Evolutionary conservation across 768 basidiomycete genomes (phyloP).

Genomic region (Suillus paluster): DNA sequence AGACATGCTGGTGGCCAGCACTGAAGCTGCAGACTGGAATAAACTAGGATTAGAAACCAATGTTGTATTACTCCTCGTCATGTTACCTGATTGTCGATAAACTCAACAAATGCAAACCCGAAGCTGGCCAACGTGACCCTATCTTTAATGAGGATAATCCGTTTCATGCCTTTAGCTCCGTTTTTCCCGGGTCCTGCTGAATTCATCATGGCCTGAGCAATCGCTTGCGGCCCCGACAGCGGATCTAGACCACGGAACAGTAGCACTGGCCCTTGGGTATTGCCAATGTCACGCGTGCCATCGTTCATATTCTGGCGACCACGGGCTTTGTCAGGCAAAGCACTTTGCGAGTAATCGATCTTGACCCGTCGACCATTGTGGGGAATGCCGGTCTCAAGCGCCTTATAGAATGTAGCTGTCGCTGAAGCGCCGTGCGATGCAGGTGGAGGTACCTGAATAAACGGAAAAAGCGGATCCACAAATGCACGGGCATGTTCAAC

Average conservation of each 20-base stretch:
- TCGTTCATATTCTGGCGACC: constrained; percentile 78
- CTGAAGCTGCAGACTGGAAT: constrained; percentile 75
- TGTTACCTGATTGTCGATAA: constrained; percentile 78
- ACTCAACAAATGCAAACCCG: constrained; percentile 95
- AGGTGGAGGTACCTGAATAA: constrained; percentile 90
- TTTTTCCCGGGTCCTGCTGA: constrained; percentile 80
- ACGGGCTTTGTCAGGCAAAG: constrained; percentile 69
- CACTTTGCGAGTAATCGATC: constrained; percentile 94
- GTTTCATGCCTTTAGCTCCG: constrained; percentile 84
- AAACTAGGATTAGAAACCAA: constrained; percentile 15
- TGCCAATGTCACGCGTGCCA: constrained; percentile 95
- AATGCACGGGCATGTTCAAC: constrained; percentile 89
- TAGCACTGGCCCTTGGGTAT: constrained; percentile 78
- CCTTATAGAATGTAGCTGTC: constrained; percentile 71
- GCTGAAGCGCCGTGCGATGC: constrained; percentile 86
- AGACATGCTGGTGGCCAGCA: constrained; percentile 87
- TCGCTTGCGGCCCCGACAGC: constrained; percentile 85
- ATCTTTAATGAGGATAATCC: constrained; percentile 90
- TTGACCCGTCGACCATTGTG: constrained; percentile 88
- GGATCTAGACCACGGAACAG: constrained; percentile 92
- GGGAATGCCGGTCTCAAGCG: constrained; percentile 68
- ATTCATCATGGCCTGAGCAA: constrained; percentile 79
- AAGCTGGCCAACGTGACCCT: constrained; percentile 85
- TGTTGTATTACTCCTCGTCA: not conserved
- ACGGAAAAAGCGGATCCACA: constrained; percentile 88